Evolutionary conservation across 2,329 filamentous ascomycete genomes (phyloP).

Genomic region (Penicillium aurantiogriseum): DNA sequence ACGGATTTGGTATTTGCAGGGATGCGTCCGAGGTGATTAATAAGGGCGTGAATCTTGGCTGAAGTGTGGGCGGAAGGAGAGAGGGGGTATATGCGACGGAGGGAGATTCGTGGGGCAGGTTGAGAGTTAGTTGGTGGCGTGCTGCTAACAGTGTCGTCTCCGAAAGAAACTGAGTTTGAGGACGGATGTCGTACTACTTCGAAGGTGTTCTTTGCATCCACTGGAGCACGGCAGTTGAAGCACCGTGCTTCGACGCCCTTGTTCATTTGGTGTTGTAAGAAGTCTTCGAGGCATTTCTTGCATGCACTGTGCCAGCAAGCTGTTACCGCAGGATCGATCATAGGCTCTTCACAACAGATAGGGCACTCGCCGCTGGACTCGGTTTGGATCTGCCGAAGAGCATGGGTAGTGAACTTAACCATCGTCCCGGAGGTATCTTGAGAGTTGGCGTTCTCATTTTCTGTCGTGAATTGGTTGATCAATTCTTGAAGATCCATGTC

Average conservation of each 20-base stretch:
- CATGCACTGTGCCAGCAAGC: constrained; percentile 98
- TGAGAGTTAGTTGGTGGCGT: constrained; percentile 38
- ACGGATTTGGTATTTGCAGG: constrained; percentile 79
- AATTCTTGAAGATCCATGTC: constrained; percentile 93
- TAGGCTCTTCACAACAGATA: constrained; percentile 91
- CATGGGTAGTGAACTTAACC: constrained; percentile 79
- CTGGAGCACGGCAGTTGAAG: constrained; percentile 82
- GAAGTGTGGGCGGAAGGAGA: constrained; percentile 62
- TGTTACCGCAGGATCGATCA: constrained; percentile 91
- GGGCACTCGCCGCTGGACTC: constrained; percentile 89
- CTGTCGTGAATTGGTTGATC: constrained; percentile 77
- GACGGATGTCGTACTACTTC: constrained; percentile 77
- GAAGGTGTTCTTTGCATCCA: constrained; percentile 83
- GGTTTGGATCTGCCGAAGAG: constrained; percentile 84
- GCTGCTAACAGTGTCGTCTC: constrained; percentile 41
- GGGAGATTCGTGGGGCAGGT: constrained; percentile 53
- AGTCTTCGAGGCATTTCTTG: constrained; percentile 86
- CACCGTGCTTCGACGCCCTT: constrained; percentile 75
- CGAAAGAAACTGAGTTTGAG: constrained; percentile 44
- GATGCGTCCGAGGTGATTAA: constrained; percentile 70
- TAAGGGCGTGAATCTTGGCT: constrained; percentile 80
- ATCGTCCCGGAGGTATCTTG: constrained; percentile 53
- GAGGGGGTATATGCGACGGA: constrained; percentile 61
- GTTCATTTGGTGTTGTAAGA: constrained; percentile 81
- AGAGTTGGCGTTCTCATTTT: constrained; percentile 57